Conservation (phyloP, 2,329 filamentous ascomycete genomes). For the Curvularia hawaiiensis region DNA sequence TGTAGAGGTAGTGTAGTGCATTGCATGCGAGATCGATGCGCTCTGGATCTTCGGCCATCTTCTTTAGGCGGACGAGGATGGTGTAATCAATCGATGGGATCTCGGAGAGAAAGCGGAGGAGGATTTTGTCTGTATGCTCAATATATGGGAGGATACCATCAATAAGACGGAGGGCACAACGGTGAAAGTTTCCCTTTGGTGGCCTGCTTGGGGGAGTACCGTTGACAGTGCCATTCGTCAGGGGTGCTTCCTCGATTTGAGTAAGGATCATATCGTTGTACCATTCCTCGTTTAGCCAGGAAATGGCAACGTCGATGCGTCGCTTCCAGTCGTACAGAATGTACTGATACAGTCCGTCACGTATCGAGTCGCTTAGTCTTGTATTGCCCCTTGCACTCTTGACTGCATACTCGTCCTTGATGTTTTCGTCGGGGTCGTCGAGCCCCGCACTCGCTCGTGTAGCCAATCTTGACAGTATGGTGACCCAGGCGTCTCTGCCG, state of each 20-base stretch:
- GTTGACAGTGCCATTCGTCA: constrained; percentile 48
- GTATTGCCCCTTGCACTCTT: constrained; percentile 38
- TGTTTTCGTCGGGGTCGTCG: constrained; percentile 66
- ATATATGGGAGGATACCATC: constrained; percentile 90
- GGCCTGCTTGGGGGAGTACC: constrained; percentile 48
- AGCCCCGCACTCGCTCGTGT: constrained; percentile 77
- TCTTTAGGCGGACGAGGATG: constrained; percentile 74
- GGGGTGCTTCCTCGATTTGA: constrained; percentile 34
- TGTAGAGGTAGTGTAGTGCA: constrained; percentile 58
- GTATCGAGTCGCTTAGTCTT: constrained; percentile 70
- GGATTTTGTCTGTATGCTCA: constrained; percentile 85
- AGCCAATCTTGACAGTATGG: constrained; percentile 81
- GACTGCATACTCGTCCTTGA: constrained; percentile 62
- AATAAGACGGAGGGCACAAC: constrained; percentile 79
- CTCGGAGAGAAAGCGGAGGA: constrained; percentile 91
- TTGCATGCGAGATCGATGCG: constrained; percentile 64
- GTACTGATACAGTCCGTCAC: constrained; percentile 81
- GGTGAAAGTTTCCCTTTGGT: constrained; percentile 69
- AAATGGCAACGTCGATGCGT: constrained; percentile 86
- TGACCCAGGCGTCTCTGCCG: constrained; percentile 89
- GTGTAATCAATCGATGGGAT: constrained; percentile 77
- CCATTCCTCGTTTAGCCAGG: constrained; percentile 98
- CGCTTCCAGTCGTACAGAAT: constrained; percentile 90
- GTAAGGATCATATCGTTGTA: constrained; percentile 78
- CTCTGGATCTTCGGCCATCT: constrained; percentile 67